Percentiles rank a stretch among this genome's conserved stretches.
Evolutionary conservation across 2,329 filamentous ascomycete species (phyloP).

Genomic region (Ceratocystis harringtonii): DNA sequence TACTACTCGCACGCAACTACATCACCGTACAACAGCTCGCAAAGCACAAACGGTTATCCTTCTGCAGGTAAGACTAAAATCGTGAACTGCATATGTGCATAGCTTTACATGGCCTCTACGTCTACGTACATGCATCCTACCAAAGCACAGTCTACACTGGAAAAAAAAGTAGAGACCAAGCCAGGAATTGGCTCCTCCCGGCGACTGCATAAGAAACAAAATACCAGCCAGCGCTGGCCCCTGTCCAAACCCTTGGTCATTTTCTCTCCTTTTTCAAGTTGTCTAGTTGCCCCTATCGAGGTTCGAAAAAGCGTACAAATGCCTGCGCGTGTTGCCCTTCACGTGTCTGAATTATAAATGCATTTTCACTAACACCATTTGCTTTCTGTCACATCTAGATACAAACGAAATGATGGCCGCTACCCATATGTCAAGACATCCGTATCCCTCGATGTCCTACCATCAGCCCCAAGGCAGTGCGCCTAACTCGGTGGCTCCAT

Average conservation of each 20-base stretch:
- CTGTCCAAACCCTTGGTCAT: not conserved
- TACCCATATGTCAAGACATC: conserved; percentile 53
- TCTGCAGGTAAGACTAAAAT: conserved; percentile 51
- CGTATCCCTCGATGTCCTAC: conserved; percentile 79
- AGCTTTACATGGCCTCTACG: no score
- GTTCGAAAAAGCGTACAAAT: not conserved
- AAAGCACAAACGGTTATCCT: conserved; percentile 68
- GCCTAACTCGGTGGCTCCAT: conserved; percentile 80
- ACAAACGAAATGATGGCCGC: conserved; percentile 54
- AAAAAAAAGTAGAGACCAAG: not conserved
- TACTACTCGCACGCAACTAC: conserved; percentile 69
- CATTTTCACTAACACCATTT: not conserved
- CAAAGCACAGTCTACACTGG: no score
- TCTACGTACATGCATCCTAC: no score
- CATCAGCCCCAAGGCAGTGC: conserved; percentile 93
- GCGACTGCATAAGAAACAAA: not conserved
- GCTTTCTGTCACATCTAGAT: conserved; percentile 26
- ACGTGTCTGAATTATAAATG: not conserved
- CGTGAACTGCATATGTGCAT: not conserved
- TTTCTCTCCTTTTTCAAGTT: not conserved
- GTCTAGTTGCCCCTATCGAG: not conserved
- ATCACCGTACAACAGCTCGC: conserved; percentile 56
- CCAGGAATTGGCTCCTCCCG: not conserved
- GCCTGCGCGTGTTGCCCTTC: no score
- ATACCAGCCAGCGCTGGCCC: not conserved